Base-by-base conservation (phyloP, 768 basidiomycete species). In the Cystobasidium ongulense region DNA sequence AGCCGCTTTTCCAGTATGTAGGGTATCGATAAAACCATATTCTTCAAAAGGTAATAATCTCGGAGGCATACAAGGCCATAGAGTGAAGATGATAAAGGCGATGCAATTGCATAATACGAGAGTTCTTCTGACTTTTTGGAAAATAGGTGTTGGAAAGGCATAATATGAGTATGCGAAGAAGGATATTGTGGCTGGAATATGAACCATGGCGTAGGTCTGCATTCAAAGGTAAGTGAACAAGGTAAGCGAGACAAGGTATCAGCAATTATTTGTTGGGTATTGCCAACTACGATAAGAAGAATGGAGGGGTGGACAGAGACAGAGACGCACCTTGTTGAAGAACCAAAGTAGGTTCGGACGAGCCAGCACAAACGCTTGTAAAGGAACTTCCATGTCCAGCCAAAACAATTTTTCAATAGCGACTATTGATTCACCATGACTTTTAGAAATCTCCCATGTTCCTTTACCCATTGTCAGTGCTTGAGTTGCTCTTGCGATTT, bases 31-130 rank as follows among this genome's bases (percentile, higher is more conserved):
- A 29, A 67, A 67, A 1, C 65, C 65, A 52, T 46, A 67, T 29
- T 67, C 39, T 36, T 67, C 65, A 29, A 67, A 25, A 43, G 65
- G 65, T 11, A 67, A 27, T 17, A 67, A 31, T 13, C 65, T 11
- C 25, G 65, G 65, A n/a, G 65, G 65, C 65, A 67, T 67, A 27
- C 65, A 67, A 25, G 65, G 63, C 65, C 65, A 67, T 39, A 67
- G 31, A 29, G 65, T 67, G 43, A 67, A 67, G 39, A 67, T 18
- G 65, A 67, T 67, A 31, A 67, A 67, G 5, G 65, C 65, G 8
- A 67, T 43, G 36, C 65, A 67, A 43, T 67, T 67, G 46, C 65
- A 67, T 31, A 67, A 52, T 13, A 52, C 65, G 38, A 67, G 65
- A 10, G 65, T 67, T 18, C 65, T 23, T 52, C 65, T 10, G 2